Evolutionary conservation across 169 alveolate species (phyloP), one percentile per base, ranked within the genome.

Genomic region (Blepharisma undulans): DNA sequence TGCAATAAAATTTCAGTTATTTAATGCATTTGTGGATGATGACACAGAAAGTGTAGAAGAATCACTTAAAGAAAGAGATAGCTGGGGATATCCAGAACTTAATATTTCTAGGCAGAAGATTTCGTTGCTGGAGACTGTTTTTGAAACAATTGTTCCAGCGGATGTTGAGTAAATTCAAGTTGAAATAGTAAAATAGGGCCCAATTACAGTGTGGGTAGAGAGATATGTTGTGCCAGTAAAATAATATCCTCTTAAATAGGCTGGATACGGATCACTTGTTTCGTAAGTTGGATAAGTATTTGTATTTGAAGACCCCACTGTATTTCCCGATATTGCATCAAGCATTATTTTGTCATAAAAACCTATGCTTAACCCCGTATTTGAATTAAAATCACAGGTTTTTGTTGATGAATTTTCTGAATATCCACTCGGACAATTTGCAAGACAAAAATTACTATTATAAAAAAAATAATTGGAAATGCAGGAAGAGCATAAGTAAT

Each of bases 141-240:
- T 82, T 6, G 76, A 25, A 0, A 82, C 8, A n/a, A 82, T 82
- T 22, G 76, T 82, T 0, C 89, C 89, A 3, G 89, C 25, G 16
- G 32, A 19, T 8, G 89, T 32, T 19, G 29, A 12, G 10, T 34
- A 27, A 34, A 78, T 78, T 8, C 86, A 78, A 29, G 22, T n/a
- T 2, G 29, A 78, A 78, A 78, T 78, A 25, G 86, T 5, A 78
- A 25, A 29, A 27, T 29, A 21, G 5, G 86, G 86, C 10, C 61
- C 86, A 32, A 78, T 27, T 3, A 29, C 60, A 5, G 34, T 21
- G 25, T 4, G 7, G 4, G 29, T 32, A 10, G 34, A 10, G 27
- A 78, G 34, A 78, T 78, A 78, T 25, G 86, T 27, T 25, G 66
- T 78, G 34, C 86, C 86, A 29, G 86, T 78, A 82, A 82, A 82